Evolutionary conservation across 176 grass and related monocot species (phyloP).

Genomic region (Avena atlantica): DNA sequence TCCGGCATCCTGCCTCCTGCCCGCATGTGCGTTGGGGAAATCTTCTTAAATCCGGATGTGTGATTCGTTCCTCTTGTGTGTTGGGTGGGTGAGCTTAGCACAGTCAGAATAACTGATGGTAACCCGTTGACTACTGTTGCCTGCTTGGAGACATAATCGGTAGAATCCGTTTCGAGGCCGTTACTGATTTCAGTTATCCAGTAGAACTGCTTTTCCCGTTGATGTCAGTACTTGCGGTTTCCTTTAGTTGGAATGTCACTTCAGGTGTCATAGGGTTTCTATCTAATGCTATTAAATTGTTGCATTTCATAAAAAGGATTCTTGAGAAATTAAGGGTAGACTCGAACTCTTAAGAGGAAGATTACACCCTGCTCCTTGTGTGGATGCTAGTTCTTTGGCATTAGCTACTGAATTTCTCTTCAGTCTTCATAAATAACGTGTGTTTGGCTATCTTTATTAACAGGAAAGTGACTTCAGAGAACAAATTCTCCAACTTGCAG

Average conservation of each 20-base stretch:
- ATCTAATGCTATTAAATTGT: slow-evolving; percentile 18
- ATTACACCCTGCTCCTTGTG: slow-evolving; percentile 1
- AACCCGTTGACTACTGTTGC: not conserved
- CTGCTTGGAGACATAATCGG: slow-evolving; percentile 25
- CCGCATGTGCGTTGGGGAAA: not conserved
- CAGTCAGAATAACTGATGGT: not conserved
- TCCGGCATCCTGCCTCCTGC: not conserved
- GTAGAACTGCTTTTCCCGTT: not conserved
- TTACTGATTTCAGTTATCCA: not conserved
- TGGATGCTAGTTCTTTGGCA: slow-evolving; percentile 4
- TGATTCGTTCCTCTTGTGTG: not conserved
- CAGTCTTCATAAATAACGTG: slow-evolving; percentile 20
- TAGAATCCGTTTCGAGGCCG: not conserved
- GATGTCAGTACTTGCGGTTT: slow-evolving; percentile 2
- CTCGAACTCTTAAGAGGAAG: not conserved
- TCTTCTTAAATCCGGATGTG: not conserved
- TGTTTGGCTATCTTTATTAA: not conserved
- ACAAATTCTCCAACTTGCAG: slow-evolving; percentile 48
- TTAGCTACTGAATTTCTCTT: slow-evolving; percentile 9
- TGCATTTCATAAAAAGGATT: slow-evolving; percentile 18
- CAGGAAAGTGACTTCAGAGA: slow-evolving; percentile 54
- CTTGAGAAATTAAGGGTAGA: not conserved
- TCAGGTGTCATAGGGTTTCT: slow-evolving; percentile 1
- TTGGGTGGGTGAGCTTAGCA: not conserved
- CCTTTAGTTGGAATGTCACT: not conserved